These are phyloP conservation scores for Begonia fuchsioides DNA, from an alignment of 306 rosid genomes.

Conservation along the genomic window DNA sequence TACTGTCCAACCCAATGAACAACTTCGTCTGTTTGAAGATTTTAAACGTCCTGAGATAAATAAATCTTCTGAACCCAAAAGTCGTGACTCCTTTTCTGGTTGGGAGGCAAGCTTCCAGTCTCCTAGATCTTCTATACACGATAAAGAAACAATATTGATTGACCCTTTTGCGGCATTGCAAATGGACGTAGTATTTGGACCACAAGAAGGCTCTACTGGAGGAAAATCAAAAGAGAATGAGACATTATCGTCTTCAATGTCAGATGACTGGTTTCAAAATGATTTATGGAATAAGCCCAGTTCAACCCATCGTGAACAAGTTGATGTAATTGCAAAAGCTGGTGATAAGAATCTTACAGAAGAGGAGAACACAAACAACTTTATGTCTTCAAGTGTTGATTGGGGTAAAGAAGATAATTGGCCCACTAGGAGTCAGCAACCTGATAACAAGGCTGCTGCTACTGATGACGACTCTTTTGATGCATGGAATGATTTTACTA, in stretches of 20 bases:
- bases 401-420: constrained; percentile 38
- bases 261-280: constrained; percentile 44
- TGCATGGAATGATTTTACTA: constrained; percentile 48
- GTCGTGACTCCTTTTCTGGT: constrained; percentile 40
- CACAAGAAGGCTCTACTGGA: constrained; percentile 17
- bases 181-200: constrained; percentile 28
- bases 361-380: constrained; percentile 15
- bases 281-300: constrained; percentile 34
- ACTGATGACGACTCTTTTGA: constrained; percentile 29
- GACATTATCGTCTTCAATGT: constrained; percentile 24
- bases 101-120: constrained; percentile 62
- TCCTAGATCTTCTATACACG: constrained; percentile 29
- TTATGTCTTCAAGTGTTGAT: constrained; percentile 22
- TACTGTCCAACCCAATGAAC: constrained; percentile 19
- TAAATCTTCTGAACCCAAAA: constrained; percentile 23
- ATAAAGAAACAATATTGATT: constrained; percentile 22
- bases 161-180: constrained; percentile 26
- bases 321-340: constrained; percentile 19
- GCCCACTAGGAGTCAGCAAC: constrained; percentile 23
- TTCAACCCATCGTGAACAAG: constrained; percentile 22
- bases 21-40: constrained; percentile 52
- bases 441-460: constrained; percentile 15
- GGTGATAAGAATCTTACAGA: constrained; percentile 16
- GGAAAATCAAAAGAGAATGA: constrained; percentile 19
- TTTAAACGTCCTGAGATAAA: constrained; percentile 21